Conservation (phyloP, 2,329 filamentous ascomycete genomes). For the Neurospora sp. region DNA sequence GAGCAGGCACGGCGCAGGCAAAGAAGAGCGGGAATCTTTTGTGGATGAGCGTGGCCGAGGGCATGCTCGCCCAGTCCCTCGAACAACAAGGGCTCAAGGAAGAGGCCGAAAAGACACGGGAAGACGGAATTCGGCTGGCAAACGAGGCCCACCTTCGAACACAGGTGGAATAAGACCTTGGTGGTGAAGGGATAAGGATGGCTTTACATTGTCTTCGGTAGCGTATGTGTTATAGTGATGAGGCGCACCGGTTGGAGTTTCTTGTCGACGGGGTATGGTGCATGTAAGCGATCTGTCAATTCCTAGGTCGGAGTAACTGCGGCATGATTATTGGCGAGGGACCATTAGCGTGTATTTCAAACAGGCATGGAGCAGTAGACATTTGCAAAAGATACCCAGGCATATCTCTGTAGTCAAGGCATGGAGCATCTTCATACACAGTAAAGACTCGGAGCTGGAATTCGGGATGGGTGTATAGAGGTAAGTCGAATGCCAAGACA, state of each 20-base stretch:
- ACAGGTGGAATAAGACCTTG: neutral
- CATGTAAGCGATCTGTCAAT: neutral
- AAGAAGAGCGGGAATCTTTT: conserved; percentile 60
- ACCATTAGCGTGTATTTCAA: neutral
- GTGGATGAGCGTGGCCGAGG: conserved; percentile 74
- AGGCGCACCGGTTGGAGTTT: neutral
- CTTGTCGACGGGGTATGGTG: neutral
- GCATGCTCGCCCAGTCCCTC: conserved; percentile 66
- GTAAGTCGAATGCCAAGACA: neutral
- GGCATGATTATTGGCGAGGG: neutral
- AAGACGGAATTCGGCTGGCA: conserved; percentile 32
- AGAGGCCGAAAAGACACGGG: conserved; percentile 31
- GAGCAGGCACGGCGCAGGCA: conserved; percentile 58
- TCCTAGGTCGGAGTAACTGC: neutral
- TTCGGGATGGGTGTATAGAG: neutral
- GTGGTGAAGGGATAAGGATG: neutral
- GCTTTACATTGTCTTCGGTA: neutral
- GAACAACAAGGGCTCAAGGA: conserved; percentile 53
- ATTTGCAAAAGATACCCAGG: neutral
- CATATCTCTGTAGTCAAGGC: neutral
- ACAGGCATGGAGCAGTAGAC: neutral
- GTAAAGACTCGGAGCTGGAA: neutral
- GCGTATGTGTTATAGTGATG: neutral
- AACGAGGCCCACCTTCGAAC: conserved; percentile 23
- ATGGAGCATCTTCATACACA: neutral